Evolutionary conservation across 2,329 filamentous ascomycete genomes (phyloP).

Genomic region (Aspergillus nomiae): DNA sequence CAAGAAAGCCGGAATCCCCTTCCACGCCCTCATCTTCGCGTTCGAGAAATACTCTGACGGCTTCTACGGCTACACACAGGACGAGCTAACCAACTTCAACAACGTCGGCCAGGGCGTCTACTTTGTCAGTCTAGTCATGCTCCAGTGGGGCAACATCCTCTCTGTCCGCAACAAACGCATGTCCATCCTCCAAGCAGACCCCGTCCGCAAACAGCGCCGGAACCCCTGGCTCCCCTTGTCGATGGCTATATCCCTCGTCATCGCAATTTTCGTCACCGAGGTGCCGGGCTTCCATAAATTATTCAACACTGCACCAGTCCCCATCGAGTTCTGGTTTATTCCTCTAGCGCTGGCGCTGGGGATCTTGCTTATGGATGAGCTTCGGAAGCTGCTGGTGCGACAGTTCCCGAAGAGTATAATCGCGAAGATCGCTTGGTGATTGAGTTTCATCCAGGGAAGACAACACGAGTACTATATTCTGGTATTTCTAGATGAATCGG

Average conservation of each 20-base stretch:
- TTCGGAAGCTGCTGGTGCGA: slow-evolving; percentile 54
- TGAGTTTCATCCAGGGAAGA: background rate
- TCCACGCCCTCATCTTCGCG: slow-evolving; percentile 52
- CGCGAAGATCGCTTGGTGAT: slow-evolving; percentile 54
- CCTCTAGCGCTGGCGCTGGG: slow-evolving; percentile 55
- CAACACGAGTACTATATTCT: background rate
- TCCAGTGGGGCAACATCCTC: slow-evolving; percentile 59
- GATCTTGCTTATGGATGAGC: slow-evolving; percentile 55
- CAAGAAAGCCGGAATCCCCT: slow-evolving; percentile 50
- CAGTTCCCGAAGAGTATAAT: slow-evolving; percentile 48
- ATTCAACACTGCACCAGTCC: slow-evolving; percentile 54
- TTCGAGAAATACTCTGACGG: slow-evolving; percentile 53
- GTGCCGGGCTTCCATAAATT: slow-evolving; percentile 52
- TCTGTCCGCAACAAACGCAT: slow-evolving; percentile 55
- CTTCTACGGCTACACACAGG: slow-evolving; percentile 52
- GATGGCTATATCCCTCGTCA: slow-evolving; percentile 51
- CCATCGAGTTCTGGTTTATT: slow-evolving; percentile 56
- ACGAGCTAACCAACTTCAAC: slow-evolving; percentile 52
- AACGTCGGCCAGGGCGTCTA: slow-evolving; percentile 55
- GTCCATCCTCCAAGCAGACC: slow-evolving; percentile 56
- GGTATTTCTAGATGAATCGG: background rate
- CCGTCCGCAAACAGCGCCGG: slow-evolving; percentile 48
- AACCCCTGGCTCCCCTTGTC: slow-evolving; percentile 55
- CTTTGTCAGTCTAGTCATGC: slow-evolving; percentile 56
- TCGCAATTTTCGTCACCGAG: slow-evolving; percentile 58